Conservation (phyloP, 768 basidiomycete genomes). For the Suillus tomentosus region DNA sequence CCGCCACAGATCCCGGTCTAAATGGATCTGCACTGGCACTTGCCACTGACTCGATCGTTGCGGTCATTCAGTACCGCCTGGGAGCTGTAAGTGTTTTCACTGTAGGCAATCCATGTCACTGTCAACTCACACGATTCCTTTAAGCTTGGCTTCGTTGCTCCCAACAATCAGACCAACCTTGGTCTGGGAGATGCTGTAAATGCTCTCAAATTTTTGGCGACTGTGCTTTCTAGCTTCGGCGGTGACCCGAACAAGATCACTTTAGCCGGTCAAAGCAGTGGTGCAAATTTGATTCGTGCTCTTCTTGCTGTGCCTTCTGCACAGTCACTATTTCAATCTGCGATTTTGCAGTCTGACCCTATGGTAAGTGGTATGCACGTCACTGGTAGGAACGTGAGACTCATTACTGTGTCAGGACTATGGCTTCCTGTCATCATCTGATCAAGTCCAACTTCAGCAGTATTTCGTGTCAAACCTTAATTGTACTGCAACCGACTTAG, state of each 20-base stretch:
- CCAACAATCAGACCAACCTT: conserved; percentile 68
- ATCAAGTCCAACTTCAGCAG: conserved; percentile 55
- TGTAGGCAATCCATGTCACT: not conserved
- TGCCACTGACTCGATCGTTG: conserved; percentile 74
- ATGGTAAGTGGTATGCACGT: conserved; percentile 52
- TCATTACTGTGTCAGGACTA: conserved; percentile 51
- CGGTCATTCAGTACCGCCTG: conserved; percentile 83
- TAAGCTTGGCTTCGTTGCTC: conserved; percentile 76
- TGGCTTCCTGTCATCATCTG: conserved; percentile 60
- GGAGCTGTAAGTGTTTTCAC: conserved; percentile 55
- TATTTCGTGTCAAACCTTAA: conserved; percentile 49
- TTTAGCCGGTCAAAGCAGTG: conserved; percentile 81
- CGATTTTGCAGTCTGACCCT: conserved; percentile 85
- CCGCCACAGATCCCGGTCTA: conserved; percentile 68
- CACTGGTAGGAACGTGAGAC: not conserved
- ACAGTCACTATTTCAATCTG: conserved; percentile 69
- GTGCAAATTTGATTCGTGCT: conserved; percentile 76
- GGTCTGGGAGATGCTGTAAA: conserved; percentile 70
- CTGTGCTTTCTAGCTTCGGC: conserved; percentile 62
- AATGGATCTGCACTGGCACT: conserved; percentile 77
- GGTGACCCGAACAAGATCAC: conserved; percentile 68
- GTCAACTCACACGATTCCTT: not conserved
- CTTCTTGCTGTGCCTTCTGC: conserved; percentile 75
- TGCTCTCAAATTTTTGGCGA: conserved; percentile 63
- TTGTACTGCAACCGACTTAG: conserved; percentile 46